Evolutionary conservation across 2,329 filamentous ascomycete species (phyloP).

Genomic region (Pseudogymnoascus sp.): DNA sequence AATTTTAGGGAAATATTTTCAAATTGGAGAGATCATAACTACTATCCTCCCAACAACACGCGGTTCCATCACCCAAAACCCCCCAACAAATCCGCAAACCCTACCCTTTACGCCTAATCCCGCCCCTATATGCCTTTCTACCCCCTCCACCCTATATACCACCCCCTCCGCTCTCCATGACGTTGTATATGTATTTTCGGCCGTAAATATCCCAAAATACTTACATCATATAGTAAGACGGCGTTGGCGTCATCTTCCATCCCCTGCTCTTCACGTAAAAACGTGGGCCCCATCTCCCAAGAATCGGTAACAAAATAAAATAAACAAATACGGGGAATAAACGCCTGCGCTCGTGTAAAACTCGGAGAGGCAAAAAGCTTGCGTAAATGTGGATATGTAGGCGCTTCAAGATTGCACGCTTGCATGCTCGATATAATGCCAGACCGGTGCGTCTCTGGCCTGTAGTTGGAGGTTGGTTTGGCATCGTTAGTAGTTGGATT

Average conservation of each 20-base stretch:
- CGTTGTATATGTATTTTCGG: background rate
- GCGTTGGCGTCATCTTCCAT: background rate
- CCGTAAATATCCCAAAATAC: background rate
- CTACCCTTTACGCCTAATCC: background rate
- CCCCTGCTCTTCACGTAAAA: background rate
- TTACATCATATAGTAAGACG: background rate
- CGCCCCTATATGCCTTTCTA: background rate
- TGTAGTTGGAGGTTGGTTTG: background rate
- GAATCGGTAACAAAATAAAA: background rate
- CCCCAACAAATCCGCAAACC: background rate
- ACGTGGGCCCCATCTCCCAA: background rate
- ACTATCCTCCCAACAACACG: background rate
- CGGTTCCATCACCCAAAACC: background rate
- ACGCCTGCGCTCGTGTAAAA: conserved; percentile 5
- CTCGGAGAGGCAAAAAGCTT: background rate
- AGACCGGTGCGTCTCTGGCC: background rate
- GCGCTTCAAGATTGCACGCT: background rate
- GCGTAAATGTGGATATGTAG: background rate
- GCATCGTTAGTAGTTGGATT: background rate
- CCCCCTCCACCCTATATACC: background rate
- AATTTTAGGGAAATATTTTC: background rate
- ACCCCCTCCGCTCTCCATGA: background rate
- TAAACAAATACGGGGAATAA: background rate
- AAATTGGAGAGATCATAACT: background rate
- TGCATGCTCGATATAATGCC: background rate